Evolutionary conservation across 108 stramenopile genomes (phyloP), one percentile per base, ranked within the genome.

Genomic region (Aureococcus anophagefferens): DNA sequence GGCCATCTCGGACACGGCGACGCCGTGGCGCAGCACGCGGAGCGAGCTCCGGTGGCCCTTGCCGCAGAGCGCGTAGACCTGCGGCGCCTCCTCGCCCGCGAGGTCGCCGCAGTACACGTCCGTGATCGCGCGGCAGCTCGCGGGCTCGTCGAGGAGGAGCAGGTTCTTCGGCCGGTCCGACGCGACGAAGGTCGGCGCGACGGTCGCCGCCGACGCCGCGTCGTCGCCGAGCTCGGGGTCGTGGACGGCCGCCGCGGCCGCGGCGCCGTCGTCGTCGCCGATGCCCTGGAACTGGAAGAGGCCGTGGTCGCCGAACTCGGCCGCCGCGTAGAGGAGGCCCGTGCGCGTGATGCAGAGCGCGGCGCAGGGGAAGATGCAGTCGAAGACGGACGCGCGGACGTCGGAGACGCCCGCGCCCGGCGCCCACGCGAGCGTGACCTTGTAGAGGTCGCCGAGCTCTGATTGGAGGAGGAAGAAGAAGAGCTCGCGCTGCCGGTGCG

Each of bases 401-500:
- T 66, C 66, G 21, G 21, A 4, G 5, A 37, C 66, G 66, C 66
- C 37, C 21, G 21, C 66, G 21, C 28, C 36, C 33, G 7, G 33
- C 29, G 25, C 14, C 29, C 69, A 32, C 35, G 77, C 79, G 62
- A 93, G 45, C 29, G 88, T 82, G 31, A 97, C 82, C 82, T 96
- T 97, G 89, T 93, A 97, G 28, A 96, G 79, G 84, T 99, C 98
- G 11, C 98, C 96, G 71, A 90, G 76, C 85, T 99, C 98, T 32
- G 89, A 86, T 76, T 99, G 98, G 25, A 91, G 85, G 62, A 99
- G 63, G 32, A 89, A 91, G 88, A 97, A 99, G 77, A 94, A 93
- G 67, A 93, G 89, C 63, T 88, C 81, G 70, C 91, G 93, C 74
- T 95, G 91, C 62, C 89, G 80, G 79, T 95, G 89, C 31, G 94